These are phyloP conservation scores for Amanita polypyramis DNA, from an alignment of 768 basidiomycete genomes.

Conservation along the genomic window DNA sequence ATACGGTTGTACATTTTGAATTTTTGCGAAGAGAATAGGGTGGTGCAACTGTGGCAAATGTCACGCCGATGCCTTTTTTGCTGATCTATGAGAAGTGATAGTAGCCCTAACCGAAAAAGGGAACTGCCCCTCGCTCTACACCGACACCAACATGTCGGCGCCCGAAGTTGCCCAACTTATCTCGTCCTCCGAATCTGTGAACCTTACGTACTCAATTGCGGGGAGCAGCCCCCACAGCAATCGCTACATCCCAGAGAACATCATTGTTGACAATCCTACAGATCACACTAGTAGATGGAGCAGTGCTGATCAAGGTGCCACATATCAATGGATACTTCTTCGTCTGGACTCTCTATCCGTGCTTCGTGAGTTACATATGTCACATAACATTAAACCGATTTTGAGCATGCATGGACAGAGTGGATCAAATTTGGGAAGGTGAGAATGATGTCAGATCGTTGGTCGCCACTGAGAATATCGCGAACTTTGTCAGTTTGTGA, in stretches of 20 bases:
- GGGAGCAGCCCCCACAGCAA: constrained; percentile 65
- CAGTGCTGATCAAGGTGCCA: constrained; percentile 46
- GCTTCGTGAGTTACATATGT: constrained; percentile 41
- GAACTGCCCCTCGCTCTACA: not conserved
- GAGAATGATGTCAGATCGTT: constrained; percentile 10
- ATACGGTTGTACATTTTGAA: too few relatives aligned
- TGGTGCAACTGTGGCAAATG: too few relatives aligned
- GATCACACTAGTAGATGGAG: constrained; percentile 73
- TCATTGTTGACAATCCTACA: constrained; percentile 48
- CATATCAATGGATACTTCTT: constrained; percentile 54
- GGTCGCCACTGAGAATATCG: constrained; percentile 4
- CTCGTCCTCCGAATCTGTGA: constrained; percentile 13
- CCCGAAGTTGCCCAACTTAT: not conserved
- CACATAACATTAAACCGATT: not conserved
- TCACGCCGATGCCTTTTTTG: too few relatives aligned
- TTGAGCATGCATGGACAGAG: constrained; percentile 27
- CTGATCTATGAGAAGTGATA: too few relatives aligned
- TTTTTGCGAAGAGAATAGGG: too few relatives aligned
- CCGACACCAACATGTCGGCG: not conserved
- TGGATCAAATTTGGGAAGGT: constrained; percentile 80
- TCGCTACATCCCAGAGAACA: constrained; percentile 58
- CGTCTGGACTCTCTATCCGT: constrained; percentile 48
- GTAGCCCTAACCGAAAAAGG: too few relatives aligned
- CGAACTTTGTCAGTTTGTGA: constrained; percentile 24
- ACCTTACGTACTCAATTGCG: constrained; percentile 39